Base-by-base conservation (phyloP, 306 rosid genomes). In the Crataegus laevigata region DNA sequence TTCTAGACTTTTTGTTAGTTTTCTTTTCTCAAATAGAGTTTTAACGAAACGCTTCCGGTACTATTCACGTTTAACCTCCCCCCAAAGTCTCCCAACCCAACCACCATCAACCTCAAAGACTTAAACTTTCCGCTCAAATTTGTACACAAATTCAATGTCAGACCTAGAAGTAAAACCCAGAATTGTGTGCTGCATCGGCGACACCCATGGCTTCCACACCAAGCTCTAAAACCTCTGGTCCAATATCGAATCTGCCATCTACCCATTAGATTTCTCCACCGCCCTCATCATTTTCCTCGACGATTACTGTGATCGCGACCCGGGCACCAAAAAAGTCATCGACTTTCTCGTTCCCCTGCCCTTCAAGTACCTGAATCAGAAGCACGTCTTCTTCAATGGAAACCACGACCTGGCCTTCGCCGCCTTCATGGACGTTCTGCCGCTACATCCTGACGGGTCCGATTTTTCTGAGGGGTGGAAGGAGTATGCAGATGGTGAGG, bases 341-440 rank as follows among this genome's bases (percentile, higher is more conserved):
- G 96, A 91, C 42, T 94, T 86, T 81, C 91, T 94, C 57, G 38
- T 85, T 12, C 5, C 75, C 6, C 65, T 94, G 12, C 96, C 93
- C 11, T 61, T 88, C 25, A 70, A 28, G 3, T 87, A 90, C 87
- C 97, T 96, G 0, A 13, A 78, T 14, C 96, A 94, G 84, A 86
- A 52, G 25, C 96, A 87, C 65, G 88, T 91, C 1, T 94, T 94
- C 83, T 81, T 91, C 69, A 24, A 84, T 72, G 98, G 98, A 0
- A 94, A 94, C 87, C 98, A 94, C 77, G 96, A 94, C 42, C 66
- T 91, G 28, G 97, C 96, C 42, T 91, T 94, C 77, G 85, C 98
- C 0, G 98, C 93, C 4, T 93, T 93, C 72, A 80, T 91, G 40
- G 81, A 83, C 7, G 76, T 81, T 34, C 72, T 91, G 40, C 94